Conservation (phyloP, 2,329 filamentous ascomycete species). For the Harringtonia aguacate region DNA sequence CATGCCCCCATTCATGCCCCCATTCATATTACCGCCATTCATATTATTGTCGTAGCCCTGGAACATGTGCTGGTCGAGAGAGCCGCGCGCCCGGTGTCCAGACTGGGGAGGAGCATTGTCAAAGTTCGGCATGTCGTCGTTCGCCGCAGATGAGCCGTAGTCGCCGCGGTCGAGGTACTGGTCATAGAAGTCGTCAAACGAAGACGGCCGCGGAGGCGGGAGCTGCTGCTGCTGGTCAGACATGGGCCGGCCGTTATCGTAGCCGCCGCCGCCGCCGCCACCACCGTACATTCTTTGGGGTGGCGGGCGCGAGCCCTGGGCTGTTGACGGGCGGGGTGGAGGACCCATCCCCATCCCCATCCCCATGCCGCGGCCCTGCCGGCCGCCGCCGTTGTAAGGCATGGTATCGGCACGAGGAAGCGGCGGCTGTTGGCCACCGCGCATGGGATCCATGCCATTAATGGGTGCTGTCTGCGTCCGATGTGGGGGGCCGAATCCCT, state of each 20-base stretch:
- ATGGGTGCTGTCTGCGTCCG: constrained; percentile 55
- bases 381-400: constrained; percentile 30
- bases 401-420: constrained; percentile 30
- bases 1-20: background rate
- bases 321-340: constrained; percentile 44
- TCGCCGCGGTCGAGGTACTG: constrained; percentile 33
- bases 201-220: constrained; percentile 21
- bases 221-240: constrained; percentile 21
- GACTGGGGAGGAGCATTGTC: background rate
- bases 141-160: constrained; percentile 15
- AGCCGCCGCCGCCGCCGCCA: background rate
- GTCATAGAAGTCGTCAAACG: constrained; percentile 43
- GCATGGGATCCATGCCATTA: constrained; percentile 29
- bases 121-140: constrained; percentile 9
- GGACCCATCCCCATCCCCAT: constrained; percentile 8
- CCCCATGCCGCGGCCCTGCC: constrained; percentile 22
- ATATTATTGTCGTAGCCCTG: background rate
- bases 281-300: constrained; percentile 37
- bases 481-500: constrained; percentile 38
- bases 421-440: constrained; percentile 21
- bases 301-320: constrained; percentile 38
- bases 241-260: constrained; percentile 1
- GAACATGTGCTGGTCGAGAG: constrained; percentile 38
- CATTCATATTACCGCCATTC: background rate
- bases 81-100: constrained; percentile 23